These are phyloP conservation scores for Lonicera japonica DNA, from an alignment of 129 eudicot genomes.

Conservation along the genomic window DNA sequence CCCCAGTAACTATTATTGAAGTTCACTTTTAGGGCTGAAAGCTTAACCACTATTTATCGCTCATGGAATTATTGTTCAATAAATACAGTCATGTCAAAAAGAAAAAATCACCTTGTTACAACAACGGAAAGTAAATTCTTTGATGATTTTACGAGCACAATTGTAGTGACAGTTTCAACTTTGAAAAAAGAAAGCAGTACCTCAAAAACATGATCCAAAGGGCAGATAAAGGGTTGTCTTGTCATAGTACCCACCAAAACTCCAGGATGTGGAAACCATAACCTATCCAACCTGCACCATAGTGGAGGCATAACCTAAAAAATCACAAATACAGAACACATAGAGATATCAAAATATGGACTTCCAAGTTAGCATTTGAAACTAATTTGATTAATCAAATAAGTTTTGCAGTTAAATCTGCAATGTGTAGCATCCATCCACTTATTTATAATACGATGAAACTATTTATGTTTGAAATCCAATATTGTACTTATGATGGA, in stretches of 20 bases:
- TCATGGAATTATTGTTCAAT: background rate
- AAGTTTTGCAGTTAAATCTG: background rate
- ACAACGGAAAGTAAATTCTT: background rate
- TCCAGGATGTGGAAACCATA: slow-evolving; percentile 99
- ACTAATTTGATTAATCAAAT: background rate
- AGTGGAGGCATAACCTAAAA: slow-evolving; percentile 93
- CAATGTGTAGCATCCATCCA: background rate
- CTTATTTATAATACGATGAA: background rate
- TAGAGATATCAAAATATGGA: slow-evolving; percentile 18
- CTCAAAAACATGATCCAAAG: slow-evolving; percentile 95
- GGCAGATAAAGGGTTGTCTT: slow-evolving; percentile 84
- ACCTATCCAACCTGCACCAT: slow-evolving; percentile 99
- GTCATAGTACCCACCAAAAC: slow-evolving; percentile 71
- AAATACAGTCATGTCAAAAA: no score
- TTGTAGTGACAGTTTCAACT: background rate
- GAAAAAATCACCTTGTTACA: background rate
- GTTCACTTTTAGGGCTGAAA: background rate
- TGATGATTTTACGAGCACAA: background rate
- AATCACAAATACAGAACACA: slow-evolving; percentile 36
- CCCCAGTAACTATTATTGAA: background rate
- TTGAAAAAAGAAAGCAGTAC: slow-evolving; percentile 29
- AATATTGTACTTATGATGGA: no score
- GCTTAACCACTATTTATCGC: background rate
- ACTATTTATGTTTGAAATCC: no score
- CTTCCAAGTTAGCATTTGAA: background rate